Percentiles rank a stretch among this genome's conserved stretches.
Conservation (phyloP, 1,284 basidiomycete genomes). For the Sporisorium iseilematis-ciliati region DNA sequence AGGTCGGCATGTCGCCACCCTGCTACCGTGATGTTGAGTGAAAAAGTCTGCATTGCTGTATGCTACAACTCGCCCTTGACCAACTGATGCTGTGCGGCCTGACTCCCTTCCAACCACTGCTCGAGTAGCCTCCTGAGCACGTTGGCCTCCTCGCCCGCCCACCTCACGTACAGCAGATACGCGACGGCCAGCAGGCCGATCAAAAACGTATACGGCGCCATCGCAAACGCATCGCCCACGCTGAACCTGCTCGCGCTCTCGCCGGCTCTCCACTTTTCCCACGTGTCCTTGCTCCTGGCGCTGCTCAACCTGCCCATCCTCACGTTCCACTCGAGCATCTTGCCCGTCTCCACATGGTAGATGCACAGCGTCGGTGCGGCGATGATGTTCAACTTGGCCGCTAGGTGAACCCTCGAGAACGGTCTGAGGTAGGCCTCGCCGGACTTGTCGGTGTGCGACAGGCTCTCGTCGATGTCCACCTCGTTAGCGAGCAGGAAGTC, state of each 20-base stretch:
- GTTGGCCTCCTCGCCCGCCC: slow-evolving; percentile 49
- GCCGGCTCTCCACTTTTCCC: slow-evolving; percentile 64
- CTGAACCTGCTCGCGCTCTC: slow-evolving; percentile 57
- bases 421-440: slow-evolving; percentile 69
- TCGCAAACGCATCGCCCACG: slow-evolving; percentile 45
- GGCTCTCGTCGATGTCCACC: slow-evolving; percentile 68
- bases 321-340: slow-evolving; percentile 67
- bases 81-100: slow-evolving; percentile 5
- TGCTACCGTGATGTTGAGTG: too few relatives aligned
- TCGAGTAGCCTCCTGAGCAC: slow-evolving; percentile 28
- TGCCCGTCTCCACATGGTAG: slow-evolving; percentile 63
- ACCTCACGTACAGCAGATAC: slow-evolving; percentile 45
- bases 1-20: too few relatives aligned
- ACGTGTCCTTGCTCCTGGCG: slow-evolving; percentile 47
- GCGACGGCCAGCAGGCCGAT: slow-evolving; percentile 29
- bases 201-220: slow-evolving; percentile 49
- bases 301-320: slow-evolving; percentile 46
- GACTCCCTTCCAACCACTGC: slow-evolving; percentile 11
- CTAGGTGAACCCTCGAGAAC: slow-evolving; percentile 70
- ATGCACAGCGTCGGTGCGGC: slow-evolving; percentile 69
- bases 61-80: slow-evolving; percentile 19
- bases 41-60: too few relatives aligned
- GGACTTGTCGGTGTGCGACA: slow-evolving; percentile 58
- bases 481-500: slow-evolving; percentile 70
- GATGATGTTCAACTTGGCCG: slow-evolving; percentile 69